Conservation (phyloP, 2,329 filamentous ascomycete species). For the Microthyrium microscopicum region DNA sequence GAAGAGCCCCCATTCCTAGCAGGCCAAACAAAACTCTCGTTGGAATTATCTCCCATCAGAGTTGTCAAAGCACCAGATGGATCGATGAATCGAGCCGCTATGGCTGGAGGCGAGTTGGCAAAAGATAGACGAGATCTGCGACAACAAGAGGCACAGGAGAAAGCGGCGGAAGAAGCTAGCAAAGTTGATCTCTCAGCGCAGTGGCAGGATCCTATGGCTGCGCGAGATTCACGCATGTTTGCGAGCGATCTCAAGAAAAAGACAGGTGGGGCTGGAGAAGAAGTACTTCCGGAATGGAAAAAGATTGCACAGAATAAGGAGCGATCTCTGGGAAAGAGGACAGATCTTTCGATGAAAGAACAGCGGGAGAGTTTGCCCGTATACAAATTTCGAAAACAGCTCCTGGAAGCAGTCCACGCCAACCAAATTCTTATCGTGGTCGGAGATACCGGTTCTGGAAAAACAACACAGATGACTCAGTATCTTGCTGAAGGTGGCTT, state of each 20-base stretch:
- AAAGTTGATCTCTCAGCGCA: conserved; percentile 75
- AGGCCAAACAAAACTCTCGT: conserved; percentile 88
- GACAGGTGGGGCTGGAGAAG: conserved; percentile 40
- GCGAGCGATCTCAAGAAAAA: conserved; percentile 67
- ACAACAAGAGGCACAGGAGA: conserved; percentile 72
- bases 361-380: conserved; percentile 83
- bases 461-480: conserved; percentile 91
- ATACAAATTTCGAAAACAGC: conserved; percentile 69
- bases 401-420: conserved; percentile 70
- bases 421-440: conserved; percentile 94
- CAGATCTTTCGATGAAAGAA: conserved; percentile 83
- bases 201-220: conserved; percentile 95
- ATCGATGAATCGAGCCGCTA: conserved; percentile 91
- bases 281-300: conserved; percentile 84
- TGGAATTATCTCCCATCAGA: conserved; percentile 87
- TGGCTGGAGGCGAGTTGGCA: conserved; percentile 75
- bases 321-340: conserved; percentile 68
- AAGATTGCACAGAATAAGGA: conserved; percentile 64
- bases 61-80: conserved; percentile 96
- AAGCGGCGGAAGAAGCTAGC: conserved; percentile 53
- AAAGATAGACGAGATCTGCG: conserved; percentile 81
- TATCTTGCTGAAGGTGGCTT: conserved; percentile 90
- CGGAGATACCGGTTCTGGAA: conserved; percentile 91
- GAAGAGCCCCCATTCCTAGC: conserved; percentile 93
- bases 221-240: conserved; percentile 71